Evolutionary conservation across 1,284 basidiomycete species (phyloP).

Genomic region (Apiotrichum domesticum): DNA sequence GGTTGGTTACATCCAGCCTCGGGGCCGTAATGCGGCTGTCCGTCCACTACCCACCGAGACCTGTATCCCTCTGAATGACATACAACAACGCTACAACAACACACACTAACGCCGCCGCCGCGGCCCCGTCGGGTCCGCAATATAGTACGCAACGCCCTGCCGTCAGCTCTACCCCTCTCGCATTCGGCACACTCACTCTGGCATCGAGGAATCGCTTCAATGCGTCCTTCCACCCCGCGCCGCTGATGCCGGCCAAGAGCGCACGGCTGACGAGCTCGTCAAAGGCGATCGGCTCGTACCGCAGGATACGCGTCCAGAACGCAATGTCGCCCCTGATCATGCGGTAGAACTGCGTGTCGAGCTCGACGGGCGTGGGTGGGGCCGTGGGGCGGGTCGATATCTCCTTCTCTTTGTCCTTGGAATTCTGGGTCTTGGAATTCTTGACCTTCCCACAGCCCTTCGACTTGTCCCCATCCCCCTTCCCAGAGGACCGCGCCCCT

Average conservation of each 20-base stretch:
- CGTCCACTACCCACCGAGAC: not conserved
- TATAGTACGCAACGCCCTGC: constrained; percentile 40
- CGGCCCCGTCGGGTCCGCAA: constrained; percentile 34
- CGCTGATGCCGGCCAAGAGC: constrained; percentile 27
- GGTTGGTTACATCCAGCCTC: too few species aligned
- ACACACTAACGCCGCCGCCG: constrained; percentile 22
- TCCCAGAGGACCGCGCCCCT: constrained; percentile 2
- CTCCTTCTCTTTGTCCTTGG: not conserved
- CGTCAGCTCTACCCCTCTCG: not conserved
- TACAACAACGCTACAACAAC: not conserved
- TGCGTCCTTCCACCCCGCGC: constrained; percentile 32
- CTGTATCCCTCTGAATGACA: not conserved
- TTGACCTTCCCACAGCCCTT: not conserved
- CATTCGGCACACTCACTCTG: constrained; percentile 26
- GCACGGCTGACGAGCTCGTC: constrained; percentile 39
- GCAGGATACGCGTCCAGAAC: constrained; percentile 34
- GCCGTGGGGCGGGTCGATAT: too few species aligned
- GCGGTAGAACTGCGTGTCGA: constrained; percentile 25
- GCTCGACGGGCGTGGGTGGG: constrained; percentile 6
- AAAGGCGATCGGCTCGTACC: constrained; percentile 45
- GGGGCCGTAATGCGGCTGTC: too few species aligned
- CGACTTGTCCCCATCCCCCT: not conserved
- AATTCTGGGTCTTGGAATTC: not conserved
- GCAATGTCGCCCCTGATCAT: constrained; percentile 31
- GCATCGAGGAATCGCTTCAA: constrained; percentile 39